Evolutionary conservation across 2,329 filamentous ascomycete genomes (phyloP).

Genomic region (Sclerotinia trifoliorum): DNA sequence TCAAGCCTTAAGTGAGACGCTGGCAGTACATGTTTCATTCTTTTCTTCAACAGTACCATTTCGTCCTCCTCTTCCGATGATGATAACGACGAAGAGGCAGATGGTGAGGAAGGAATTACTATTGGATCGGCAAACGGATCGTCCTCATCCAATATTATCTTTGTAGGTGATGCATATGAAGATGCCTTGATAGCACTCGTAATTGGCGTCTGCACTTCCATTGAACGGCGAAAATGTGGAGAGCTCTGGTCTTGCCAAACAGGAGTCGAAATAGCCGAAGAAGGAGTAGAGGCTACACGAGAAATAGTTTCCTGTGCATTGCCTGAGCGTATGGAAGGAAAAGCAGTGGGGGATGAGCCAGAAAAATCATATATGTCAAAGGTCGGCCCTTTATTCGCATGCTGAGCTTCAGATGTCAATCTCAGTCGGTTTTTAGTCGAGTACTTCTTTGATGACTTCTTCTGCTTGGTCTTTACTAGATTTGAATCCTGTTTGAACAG

Average conservation of each 20-base stretch:
- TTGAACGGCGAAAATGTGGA: constrained; percentile 3
- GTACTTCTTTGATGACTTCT: constrained; percentile 28
- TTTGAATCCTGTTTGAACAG: constrained; percentile 26
- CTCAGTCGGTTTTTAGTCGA: constrained; percentile 30
- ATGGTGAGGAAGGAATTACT: constrained; percentile 24
- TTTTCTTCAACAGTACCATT: constrained; percentile 36
- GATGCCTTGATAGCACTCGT: constrained; percentile 35
- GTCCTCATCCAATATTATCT: constrained; percentile 30
- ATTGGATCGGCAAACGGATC: constrained; percentile 30
- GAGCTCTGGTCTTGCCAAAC: constrained; percentile 23
- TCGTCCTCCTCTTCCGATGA: constrained; percentile 37
- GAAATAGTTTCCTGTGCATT: constrained; percentile 21
- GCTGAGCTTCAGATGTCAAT: background rate
- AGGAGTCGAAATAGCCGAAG: constrained; percentile 28
- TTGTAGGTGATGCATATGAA: constrained; percentile 9
- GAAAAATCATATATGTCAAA: constrained; percentile 42
- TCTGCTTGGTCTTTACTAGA: background rate
- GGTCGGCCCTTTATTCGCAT: background rate
- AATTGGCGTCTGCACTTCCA: constrained; percentile 36
- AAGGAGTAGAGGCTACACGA: constrained; percentile 26
- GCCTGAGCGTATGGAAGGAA: constrained; percentile 29
- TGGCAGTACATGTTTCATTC: constrained; percentile 60
- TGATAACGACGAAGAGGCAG: constrained; percentile 21
- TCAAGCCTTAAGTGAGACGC: constrained; percentile 67
- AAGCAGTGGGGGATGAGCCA: constrained; percentile 44